A percentile compares a stretch with the other conserved stretches of the same genome.
Conservation (phyloP, 805 yeast genomes). For the Yamadazyma olivae region DNA sequence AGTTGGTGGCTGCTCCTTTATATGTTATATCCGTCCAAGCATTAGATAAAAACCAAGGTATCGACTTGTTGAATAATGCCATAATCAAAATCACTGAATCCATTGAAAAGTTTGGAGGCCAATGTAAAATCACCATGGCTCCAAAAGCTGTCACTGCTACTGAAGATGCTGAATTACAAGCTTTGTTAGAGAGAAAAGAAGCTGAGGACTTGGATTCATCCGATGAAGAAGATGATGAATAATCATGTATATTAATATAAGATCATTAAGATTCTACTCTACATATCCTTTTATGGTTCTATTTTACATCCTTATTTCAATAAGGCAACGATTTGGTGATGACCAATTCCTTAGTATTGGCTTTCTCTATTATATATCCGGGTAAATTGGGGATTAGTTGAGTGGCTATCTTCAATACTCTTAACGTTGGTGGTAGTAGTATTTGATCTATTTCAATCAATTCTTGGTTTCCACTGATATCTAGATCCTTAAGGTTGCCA, state of each 20-base stretch:
- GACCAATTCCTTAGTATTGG: conserved; percentile 30
- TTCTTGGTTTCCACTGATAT: conserved; percentile 42
- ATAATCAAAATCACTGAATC: conserved; percentile 70
- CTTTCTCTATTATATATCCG: conserved; percentile 34
- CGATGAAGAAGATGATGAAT: conserved; percentile 59
- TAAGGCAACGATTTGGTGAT: conserved; percentile 28
- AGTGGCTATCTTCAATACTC: conserved; percentile 34
- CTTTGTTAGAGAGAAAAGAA: conserved; percentile 90
- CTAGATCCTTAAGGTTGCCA: conserved; percentile 31
- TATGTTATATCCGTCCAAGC: conserved; percentile 93
- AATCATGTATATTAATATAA: conserved; percentile 1
- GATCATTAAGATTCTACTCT: neutral
- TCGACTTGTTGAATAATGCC: conserved; percentile 73
- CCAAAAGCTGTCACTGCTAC: conserved; percentile 99
- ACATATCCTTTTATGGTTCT: conserved; percentile 1
- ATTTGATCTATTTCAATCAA: conserved; percentile 35
- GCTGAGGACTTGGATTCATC: conserved; percentile 82
- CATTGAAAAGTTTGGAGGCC: conserved; percentile 76
- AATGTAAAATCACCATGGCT: conserved; percentile 91
- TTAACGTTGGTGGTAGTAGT: conserved; percentile 33
- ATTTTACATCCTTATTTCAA: conserved; percentile 1
- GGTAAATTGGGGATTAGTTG: conserved; percentile 35
- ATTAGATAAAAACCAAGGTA: conserved; percentile 86
- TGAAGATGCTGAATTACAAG: conserved; percentile 97
- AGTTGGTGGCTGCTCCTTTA: conserved; percentile 95